Evolutionary conservation across 148 eudicot species (phyloP), one percentile per base, ranked within the genome.

Genomic region (Chenopodium suecicum): DNA sequence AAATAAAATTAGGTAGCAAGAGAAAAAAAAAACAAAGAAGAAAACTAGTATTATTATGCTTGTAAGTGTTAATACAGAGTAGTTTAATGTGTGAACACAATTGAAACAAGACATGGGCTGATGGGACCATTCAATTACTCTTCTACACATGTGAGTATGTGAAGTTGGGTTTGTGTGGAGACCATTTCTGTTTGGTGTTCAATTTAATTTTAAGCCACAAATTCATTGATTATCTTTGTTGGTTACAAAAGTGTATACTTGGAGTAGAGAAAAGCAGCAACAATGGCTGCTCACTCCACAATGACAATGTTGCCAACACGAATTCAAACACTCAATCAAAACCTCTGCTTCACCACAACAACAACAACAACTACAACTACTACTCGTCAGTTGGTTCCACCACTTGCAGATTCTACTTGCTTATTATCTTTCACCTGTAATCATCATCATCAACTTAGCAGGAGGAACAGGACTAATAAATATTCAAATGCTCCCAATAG

Each of bases 231-330:
- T 56, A 63, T 12, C 12, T 50, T 20, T 41, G 44, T 41, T 58
- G 6, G 22, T 58, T 58, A 58, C 54, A 50, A 9, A 50, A 10
- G 16, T 12, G 54, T 50, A 50, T 13, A 9, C 52, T 48, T 2
- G 2, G 1, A 4, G 22, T 17, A 19, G 7, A 56, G 62, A 17
- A 14, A 56, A 19, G 20, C 19, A 56, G 17, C 11, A 34, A 25
- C 31, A 14, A 72, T 73, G 60, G 31, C 76, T 44, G 60, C 74
- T 44, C 74, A 73, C 17, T 16, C n/a, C 58, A 73, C 76, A 48
- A 73, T 50, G 22, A 73, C 76, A 23, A 73, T 27, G 37, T 12
- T 73, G 60, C 47, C 76, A 73, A 25, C 76, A 23, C 25, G 34
- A n/a, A 70, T 70, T 23, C 47, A 48, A 41, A 70, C 6, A 41